Evolutionary conservation across 2,329 filamentous ascomycete species (phyloP).

Genomic region (Aspergillus candidus): DNA sequence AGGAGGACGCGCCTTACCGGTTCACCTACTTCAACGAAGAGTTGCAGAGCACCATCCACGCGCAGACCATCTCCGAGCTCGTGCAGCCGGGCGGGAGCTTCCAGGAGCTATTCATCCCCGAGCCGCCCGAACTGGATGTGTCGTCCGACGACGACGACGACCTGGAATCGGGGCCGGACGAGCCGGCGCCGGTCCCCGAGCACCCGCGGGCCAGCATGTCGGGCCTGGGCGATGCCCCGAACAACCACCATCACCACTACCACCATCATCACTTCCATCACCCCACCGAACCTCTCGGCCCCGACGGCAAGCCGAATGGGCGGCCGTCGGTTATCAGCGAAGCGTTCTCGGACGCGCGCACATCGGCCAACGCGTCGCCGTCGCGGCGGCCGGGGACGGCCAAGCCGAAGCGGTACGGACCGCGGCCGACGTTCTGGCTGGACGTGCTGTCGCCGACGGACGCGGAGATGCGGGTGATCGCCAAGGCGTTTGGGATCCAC

Average conservation of each 20-base stretch:
- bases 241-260: conserved; percentile 15
- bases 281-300: no score
- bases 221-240: conserved; percentile 1
- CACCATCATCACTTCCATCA: neutral
- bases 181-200: neutral
- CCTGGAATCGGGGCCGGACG: conserved; percentile 21
- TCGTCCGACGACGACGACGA: conserved; percentile 64
- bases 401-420: conserved; percentile 56
- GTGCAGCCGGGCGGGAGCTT: conserved; percentile 81
- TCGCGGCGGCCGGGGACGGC: conserved; percentile 15
- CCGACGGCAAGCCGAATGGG: no score
- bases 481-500: conserved; percentile 92
- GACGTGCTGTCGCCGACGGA: conserved; percentile 89
- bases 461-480: conserved; percentile 87
- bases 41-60: conserved; percentile 91
- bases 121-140: conserved; percentile 69
- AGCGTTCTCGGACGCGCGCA: conserved; percentile 24
- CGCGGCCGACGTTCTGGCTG: conserved; percentile 93
- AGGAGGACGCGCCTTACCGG: conserved; percentile 85
- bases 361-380: conserved; percentile 18
- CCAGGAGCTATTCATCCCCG: conserved; percentile 81
- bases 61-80: conserved; percentile 88
- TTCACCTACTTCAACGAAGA: conserved; percentile 99
- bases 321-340: conserved; percentile 34
- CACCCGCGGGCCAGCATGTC: no score